Base-by-base conservation (phyloP, 1,284 basidiomycete species). In the Papiliotrema nemorosa region DNA sequence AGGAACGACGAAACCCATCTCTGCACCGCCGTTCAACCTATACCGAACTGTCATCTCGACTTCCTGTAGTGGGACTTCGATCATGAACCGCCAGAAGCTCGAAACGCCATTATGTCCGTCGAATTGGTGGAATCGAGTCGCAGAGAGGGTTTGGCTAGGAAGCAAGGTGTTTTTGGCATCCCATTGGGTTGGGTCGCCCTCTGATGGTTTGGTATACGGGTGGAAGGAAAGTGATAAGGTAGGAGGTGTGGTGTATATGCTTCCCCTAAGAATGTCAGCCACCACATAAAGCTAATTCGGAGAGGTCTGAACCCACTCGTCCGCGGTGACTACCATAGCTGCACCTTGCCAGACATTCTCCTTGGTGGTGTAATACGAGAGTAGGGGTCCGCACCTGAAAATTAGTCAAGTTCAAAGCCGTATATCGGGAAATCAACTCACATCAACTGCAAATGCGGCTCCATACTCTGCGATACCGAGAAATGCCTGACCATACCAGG, bases 11-110 rank as follows among this genome's bases (percentile, higher is more conserved):
- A 98, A 98, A 36, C 82, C 80, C 52, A 90, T 78, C 49, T 82
- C 80, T 48, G 86, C 84, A 0, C 92, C 88, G 22, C 81, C 75
- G 64, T 93, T 92, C 58, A 92, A 78, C 40, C 80, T 69, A 70
- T 97, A 97, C 47, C 77, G 79, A 41, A 96, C 80, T n/a, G 79
- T 76, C 80, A 90, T 88, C 75, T 94, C 89, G 33, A 78, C 75
- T 7, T 79, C 73, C 4, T 80, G 79, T 7, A 97, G 72, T 5
- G 89, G 90, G 49, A 98, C 80, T 60, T 87, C 82, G 49, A 97
- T 82, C 69, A 87, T 81, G 78, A 97, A 97, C 48, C 96, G 81
- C 89, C 91, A 97, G 77, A 98, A 98, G 1, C 89, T 90, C 67
- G 82, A 90, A 0, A 86, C 85, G 14, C 89, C 77, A 37, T 81